A percentile compares a stretch with the other conserved stretches of the same genome.
These are phyloP conservation scores for Calonectria crousiana DNA, from an alignment of 2,329 filamentous ascomycete genomes.

Conservation along the genomic window DNA sequence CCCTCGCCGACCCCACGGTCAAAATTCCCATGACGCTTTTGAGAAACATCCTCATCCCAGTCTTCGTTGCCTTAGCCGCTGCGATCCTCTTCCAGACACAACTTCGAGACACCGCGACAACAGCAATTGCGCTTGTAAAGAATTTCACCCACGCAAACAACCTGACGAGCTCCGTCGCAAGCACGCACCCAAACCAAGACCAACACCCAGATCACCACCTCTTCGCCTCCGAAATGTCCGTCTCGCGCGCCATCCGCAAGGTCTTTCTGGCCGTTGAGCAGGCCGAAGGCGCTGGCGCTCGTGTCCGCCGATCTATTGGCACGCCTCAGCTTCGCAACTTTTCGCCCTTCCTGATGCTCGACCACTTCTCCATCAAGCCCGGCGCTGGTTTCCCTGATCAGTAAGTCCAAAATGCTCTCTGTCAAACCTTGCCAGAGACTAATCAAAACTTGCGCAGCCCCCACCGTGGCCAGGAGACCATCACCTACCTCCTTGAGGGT, in stretches of 20 bases:
- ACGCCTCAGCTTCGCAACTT: conserved; percentile 87
- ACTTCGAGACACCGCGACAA: conserved; percentile 35
- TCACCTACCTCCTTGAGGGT: conserved; percentile 90
- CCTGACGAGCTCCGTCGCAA: neutral
- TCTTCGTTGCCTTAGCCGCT: conserved; percentile 47
- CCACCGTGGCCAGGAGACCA: conserved; percentile 85
- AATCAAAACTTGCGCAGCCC: conserved; percentile 49
- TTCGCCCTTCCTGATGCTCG: conserved; percentile 95
- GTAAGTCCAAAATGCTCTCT: conserved; percentile 41
- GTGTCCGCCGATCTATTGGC: conserved; percentile 88
- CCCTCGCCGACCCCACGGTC: conserved; percentile 27
- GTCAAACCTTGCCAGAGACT: neutral
- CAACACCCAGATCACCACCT: conserved; percentile 40
- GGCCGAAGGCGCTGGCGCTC: conserved; percentile 87
- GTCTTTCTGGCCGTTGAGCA: conserved; percentile 88
- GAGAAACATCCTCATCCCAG: conserved; percentile 43
- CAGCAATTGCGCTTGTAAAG: conserved; percentile 33
- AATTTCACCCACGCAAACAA: conserved; percentile 17
- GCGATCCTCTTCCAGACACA: conserved; percentile 43
- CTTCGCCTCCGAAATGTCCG: conserved; percentile 68
- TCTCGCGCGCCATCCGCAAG: conserved; percentile 82
- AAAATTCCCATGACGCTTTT: conserved; percentile 47
- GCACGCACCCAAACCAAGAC: conserved; percentile 24
- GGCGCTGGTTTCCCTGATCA: conserved; percentile 94
- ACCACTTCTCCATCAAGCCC: conserved; percentile 85